phyloP scores from a whole-genome alignment of 192 early-diverging fungal genomes.

The Umbelopsis ramanniana region DNA sequence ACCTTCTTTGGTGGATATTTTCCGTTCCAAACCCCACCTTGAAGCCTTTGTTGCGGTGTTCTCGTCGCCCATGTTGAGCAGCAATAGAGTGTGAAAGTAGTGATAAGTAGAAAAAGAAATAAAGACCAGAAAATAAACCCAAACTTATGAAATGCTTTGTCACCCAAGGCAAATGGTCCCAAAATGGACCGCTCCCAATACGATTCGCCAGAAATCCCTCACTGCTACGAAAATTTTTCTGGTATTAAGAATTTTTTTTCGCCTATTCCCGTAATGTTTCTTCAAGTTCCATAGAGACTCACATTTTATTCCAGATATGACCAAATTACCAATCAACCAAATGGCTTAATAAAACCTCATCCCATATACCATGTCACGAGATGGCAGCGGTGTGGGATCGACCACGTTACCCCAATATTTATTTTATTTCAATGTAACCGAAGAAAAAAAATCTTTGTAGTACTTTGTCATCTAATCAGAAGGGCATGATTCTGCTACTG shows the following conservation, averaged over 20 bases:
- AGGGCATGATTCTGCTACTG: background rate
- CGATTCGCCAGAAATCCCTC: too few species aligned
- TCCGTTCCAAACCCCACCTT: conserved; percentile 17
- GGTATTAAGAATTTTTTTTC: too few species aligned
- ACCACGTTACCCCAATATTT: background rate
- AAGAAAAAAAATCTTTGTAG: background rate
- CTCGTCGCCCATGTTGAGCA: conserved; percentile 10
- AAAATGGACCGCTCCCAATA: too few species aligned
- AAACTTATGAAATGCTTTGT: too few species aligned
- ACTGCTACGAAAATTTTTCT: too few species aligned
- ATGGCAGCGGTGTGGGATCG: background rate
- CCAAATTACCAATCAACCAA: too few species aligned
- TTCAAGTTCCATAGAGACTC: too few species aligned
- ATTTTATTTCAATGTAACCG: background rate
- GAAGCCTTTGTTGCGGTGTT: conserved; percentile 3
- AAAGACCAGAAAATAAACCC: background rate
- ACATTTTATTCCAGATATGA: too few species aligned
- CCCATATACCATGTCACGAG: background rate
- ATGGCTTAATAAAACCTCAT: too few species aligned
- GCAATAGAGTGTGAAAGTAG: background rate
- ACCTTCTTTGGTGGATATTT: conserved; percentile 17
- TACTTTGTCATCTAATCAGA: background rate
- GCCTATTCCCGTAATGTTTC: too few species aligned
- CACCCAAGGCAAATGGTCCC: too few species aligned
- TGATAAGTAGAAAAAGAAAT: background rate